Evolutionary conservation across 371 early-diverging fungal species (phyloP).

Genomic region (Haplosporangium sp.): DNA sequence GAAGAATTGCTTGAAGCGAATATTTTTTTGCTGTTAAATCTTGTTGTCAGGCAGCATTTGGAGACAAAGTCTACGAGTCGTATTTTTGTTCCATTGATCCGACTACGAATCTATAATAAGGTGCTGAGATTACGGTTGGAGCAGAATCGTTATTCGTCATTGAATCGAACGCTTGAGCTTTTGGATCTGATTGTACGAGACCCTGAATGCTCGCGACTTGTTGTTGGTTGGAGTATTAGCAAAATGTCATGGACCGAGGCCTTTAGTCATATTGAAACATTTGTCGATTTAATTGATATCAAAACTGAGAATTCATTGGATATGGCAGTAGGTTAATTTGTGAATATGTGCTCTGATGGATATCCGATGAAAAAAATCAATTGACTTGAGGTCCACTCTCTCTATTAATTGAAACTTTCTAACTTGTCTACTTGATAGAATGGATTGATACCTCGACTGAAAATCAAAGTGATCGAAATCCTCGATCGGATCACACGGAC

Average conservation of each 20-base stretch:
- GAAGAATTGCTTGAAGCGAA: slow-evolving; percentile 21
- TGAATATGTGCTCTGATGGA: no score
- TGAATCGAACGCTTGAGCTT: slow-evolving; percentile 16
- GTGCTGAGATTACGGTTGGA: slow-evolving; percentile 9
- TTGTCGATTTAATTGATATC: slow-evolving; percentile 17
- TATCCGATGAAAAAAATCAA: neutral
- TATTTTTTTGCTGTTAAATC: slow-evolving; percentile 18
- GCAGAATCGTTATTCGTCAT: neutral
- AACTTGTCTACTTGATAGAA: slow-evolving; percentile 16
- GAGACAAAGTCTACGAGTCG: slow-evolving; percentile 8
- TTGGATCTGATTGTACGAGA: slow-evolving; percentile 27
- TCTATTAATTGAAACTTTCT: neutral
- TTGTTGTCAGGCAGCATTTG: slow-evolving; percentile 19
- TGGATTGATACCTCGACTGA: slow-evolving; percentile 20
- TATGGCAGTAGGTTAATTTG: slow-evolving; percentile 17
- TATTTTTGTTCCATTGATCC: slow-evolving; percentile 18
- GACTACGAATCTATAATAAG: slow-evolving; percentile 18
- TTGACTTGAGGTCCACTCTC: neutral
- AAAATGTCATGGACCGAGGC: slow-evolving; percentile 15
- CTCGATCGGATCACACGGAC: slow-evolving; percentile 7
- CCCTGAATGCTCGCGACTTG: slow-evolving; percentile 18
- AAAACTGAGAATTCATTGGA: slow-evolving; percentile 10
- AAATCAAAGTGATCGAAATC: slow-evolving; percentile 29
- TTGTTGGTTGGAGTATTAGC: slow-evolving; percentile 36
- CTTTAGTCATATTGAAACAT: slow-evolving; percentile 18